Conservation (phyloP, 2,329 filamentous ascomycete genomes). For the Oidium heveae region DNA sequence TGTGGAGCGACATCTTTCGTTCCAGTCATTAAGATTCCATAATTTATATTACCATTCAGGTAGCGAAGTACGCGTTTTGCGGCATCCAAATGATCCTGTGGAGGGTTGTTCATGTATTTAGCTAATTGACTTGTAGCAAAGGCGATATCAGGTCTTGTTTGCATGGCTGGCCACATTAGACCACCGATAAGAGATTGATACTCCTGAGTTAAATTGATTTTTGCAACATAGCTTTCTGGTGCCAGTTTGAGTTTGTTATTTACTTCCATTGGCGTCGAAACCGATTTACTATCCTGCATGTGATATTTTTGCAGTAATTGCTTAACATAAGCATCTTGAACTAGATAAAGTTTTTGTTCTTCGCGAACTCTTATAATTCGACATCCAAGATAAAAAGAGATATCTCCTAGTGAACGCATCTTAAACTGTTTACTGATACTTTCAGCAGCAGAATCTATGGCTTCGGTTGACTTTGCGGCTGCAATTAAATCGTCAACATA, state of each 20-base stretch:
- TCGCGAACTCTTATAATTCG: not conserved
- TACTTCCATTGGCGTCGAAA: not conserved
- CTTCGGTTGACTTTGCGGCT: not conserved
- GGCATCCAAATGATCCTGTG: conserved; percentile 1
- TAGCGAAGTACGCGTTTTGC: not conserved
- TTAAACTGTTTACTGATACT: not conserved
- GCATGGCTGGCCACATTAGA: not conserved
- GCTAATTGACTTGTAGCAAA: not conserved
- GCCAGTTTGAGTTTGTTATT: not conserved
- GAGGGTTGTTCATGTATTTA: conserved; percentile 1
- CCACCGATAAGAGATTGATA: not conserved
- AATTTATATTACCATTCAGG: not conserved
- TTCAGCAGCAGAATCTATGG: not conserved
- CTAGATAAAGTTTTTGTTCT: not conserved
- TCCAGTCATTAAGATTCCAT: conserved; percentile 1
- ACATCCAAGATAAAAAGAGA: not conserved
- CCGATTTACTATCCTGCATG: not conserved
- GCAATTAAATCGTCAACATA: not conserved
- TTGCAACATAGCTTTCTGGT: not conserved
- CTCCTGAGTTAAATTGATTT: not conserved
- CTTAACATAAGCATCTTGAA: not conserved
- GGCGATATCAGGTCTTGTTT: not conserved
- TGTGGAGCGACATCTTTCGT: not conserved
- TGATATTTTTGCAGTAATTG: not conserved
- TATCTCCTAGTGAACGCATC: not conserved